A percentile compares a stretch with the other conserved stretches of the same genome.
Conservation (phyloP, 192 early-diverging fungal genomes). For the Linnemannia elongata region DNA sequence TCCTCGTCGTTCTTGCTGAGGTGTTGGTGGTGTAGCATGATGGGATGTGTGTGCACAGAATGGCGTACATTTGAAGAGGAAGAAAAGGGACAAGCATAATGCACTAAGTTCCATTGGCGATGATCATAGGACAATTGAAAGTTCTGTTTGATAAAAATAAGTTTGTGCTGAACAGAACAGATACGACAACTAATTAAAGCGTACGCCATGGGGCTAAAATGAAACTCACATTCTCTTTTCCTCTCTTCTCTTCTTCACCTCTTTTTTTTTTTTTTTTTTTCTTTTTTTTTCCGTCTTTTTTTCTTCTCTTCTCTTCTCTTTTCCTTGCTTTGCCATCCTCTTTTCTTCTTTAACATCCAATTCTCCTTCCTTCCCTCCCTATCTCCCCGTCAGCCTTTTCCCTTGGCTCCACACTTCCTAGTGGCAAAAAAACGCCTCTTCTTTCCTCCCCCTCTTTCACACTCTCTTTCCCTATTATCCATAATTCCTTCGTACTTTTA, state of each 20-base stretch:
- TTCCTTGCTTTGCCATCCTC: neutral
- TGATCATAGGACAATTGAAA: too few species aligned
- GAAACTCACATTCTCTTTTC: neutral
- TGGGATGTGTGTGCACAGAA: neutral
- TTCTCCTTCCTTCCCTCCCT: too few species aligned
- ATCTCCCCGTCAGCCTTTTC: too few species aligned
- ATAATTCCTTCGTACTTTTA: neutral
- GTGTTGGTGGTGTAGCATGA: too few species aligned
- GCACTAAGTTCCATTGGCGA: too few species aligned
- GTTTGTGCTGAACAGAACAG: neutral
- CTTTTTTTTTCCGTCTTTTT: slow-evolving; percentile 15
- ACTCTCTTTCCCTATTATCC: neutral
- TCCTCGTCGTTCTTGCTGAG: neutral
- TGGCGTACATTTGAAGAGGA: neutral
- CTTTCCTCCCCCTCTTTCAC: too few species aligned
- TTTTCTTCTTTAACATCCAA: neutral
- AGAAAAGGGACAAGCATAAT: too few species aligned
- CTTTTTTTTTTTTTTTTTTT: slow-evolving; percentile 13
- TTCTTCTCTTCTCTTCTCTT: neutral
- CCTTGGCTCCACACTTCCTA: too few species aligned
- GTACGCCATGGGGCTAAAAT: neutral
- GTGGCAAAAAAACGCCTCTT: too few species aligned
- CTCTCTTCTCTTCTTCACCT: slow-evolving; percentile 2
- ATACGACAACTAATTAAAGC: neutral
- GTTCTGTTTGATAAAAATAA: too few species aligned